Percentiles rank a stretch among this genome's conserved stretches.
phyloP scores from a whole-genome alignment of 257 asterid genomes.

The Jacaranda copaia region DNA sequence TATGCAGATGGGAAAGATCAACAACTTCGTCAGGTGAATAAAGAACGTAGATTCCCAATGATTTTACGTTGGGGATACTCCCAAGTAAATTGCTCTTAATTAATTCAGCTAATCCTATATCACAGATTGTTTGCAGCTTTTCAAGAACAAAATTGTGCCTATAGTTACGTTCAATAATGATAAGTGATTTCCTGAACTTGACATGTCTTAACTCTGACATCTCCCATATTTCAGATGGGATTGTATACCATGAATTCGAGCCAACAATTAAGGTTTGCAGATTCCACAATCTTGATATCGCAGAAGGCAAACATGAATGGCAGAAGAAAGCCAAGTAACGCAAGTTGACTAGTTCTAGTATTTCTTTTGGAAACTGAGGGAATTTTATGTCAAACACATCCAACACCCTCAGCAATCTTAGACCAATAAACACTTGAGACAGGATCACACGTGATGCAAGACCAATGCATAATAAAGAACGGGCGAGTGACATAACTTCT shows the following conservation, averaged over 20 bases:
- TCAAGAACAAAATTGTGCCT: background rate
- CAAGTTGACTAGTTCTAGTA: background rate
- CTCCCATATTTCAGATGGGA: slow-evolving; percentile 19
- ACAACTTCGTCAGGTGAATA: background rate
- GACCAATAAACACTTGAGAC: background rate
- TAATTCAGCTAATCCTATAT: background rate
- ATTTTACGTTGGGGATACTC: background rate
- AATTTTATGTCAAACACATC: background rate
- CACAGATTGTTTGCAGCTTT: slow-evolving; percentile 13
- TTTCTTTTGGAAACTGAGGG: slow-evolving; percentile 6
- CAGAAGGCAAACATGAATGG: background rate
- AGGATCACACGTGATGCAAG: background rate
- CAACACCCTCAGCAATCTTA: slow-evolving; percentile 25
- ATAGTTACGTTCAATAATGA: too few relatives aligned
- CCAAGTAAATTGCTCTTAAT: background rate
- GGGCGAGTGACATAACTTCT: slow-evolving; percentile 12
- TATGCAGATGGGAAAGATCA: slow-evolving; percentile 7
- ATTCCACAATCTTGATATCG: slow-evolving; percentile 14
- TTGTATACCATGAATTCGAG: background rate
- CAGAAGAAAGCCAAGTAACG: slow-evolving; percentile 26
- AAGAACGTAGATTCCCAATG: background rate
- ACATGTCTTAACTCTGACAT: slow-evolving; percentile 25
- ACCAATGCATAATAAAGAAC: slow-evolving; percentile 21
- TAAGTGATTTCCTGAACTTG: background rate
- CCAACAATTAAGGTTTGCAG: background rate